phyloP scores from a whole-genome alignment of 106 monocot species.

The Allium cepa region DNA sequence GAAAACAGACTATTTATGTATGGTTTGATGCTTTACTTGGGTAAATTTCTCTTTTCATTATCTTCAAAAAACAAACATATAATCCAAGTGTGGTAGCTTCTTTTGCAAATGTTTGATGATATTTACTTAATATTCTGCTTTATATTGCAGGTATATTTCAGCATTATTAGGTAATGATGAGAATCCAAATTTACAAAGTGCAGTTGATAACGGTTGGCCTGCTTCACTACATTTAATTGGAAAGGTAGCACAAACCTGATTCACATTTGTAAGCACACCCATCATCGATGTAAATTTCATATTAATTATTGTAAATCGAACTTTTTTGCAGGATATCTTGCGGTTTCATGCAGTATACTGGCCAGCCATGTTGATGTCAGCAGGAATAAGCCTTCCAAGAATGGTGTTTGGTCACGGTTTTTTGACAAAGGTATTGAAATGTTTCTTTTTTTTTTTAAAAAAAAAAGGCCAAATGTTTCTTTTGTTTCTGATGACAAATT shows the following conservation, averaged over 20 bases:
- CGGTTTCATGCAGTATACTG: slow-evolving; percentile 99
- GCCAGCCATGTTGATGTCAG: slow-evolving; percentile 99
- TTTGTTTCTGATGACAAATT: too few species aligned
- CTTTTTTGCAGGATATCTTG: slow-evolving; percentile 73
- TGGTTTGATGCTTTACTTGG: slow-evolving; percentile 99
- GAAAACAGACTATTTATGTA: slow-evolving; percentile 91
- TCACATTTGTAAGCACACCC: not conserved
- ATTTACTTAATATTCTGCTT: slow-evolving; percentile 1
- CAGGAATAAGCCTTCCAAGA: slow-evolving; percentile 76
- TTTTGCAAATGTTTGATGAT: slow-evolving; percentile 1
- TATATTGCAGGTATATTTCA: slow-evolving; percentile 67
- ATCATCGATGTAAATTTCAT: not conserved
- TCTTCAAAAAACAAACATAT: not conserved
- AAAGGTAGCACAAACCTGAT: not conserved
- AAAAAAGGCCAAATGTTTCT: too few species aligned
- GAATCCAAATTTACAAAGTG: slow-evolving; percentile 61
- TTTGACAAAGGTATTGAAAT: slow-evolving; percentile 81
- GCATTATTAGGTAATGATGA: slow-evolving; percentile 69
- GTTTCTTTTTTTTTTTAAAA: too few species aligned
- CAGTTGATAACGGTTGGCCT: slow-evolving; percentile 81
- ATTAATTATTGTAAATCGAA: not conserved
- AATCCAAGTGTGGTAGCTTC: not conserved
- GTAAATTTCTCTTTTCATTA: slow-evolving; percentile 34
- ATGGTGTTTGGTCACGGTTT: slow-evolving; percentile 98
- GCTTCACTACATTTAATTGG: slow-evolving; percentile 96